Conservation (phyloP, 2,329 filamentous ascomycete species). For the Clarireedia monteithiana region DNA sequence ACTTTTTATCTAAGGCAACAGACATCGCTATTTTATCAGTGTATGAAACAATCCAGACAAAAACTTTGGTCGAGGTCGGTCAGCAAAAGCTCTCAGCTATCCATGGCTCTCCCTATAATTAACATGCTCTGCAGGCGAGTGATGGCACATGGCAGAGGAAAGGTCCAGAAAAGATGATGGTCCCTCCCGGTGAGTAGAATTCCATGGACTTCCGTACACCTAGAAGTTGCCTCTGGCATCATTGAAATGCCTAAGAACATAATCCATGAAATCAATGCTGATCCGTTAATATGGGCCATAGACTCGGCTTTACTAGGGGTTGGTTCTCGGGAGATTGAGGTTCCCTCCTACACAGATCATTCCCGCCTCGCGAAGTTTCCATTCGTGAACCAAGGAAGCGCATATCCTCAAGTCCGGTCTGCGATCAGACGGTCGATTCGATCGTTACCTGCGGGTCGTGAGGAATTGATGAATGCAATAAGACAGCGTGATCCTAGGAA, state of each 20-base stretch:
- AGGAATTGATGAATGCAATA: constrained; percentile 6
- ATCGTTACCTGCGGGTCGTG: not conserved
- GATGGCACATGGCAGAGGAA: constrained; percentile 9
- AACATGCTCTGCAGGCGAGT: not conserved
- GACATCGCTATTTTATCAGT: constrained; percentile 17
- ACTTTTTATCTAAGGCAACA: constrained; percentile 7
- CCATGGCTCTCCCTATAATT: not conserved
- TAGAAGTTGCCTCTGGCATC: no score
- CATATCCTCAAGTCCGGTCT: constrained; percentile 4
- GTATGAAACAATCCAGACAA: constrained; percentile 16
- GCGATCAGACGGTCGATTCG: constrained; percentile 7
- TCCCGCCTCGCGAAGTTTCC: constrained; percentile 7
- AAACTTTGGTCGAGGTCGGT: constrained; percentile 13
- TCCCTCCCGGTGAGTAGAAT: constrained; percentile 1
- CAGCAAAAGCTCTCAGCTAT: not conserved
- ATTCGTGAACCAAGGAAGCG: constrained; percentile 4
- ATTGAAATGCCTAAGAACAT: no score
- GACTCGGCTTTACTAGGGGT: constrained; percentile 4
- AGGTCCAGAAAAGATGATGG: constrained; percentile 9
- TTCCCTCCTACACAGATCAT: constrained; percentile 6
- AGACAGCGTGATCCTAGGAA: not conserved
- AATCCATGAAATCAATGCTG: not conserved
- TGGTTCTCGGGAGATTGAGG: constrained; percentile 7
- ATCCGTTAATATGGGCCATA: not conserved
- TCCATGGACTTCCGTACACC: not conserved